Evolutionary conservation across 495 filamentous ascomycete species (phyloP).

Genomic region (Penicillium robsamsonii): DNA sequence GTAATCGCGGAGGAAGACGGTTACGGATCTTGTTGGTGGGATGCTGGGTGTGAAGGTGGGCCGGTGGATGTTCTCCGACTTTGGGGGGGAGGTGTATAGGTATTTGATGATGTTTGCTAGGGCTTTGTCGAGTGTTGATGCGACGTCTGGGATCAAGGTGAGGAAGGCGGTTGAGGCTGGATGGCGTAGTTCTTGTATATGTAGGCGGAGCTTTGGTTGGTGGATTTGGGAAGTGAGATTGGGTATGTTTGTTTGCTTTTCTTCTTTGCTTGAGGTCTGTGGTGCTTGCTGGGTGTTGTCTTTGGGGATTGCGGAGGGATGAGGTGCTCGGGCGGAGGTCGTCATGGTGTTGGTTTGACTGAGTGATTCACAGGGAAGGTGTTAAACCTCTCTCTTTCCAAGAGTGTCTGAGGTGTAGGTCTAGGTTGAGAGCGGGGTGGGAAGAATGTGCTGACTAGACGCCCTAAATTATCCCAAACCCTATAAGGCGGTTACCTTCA

Average conservation of each 20-base stretch:
- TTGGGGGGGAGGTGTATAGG: conserved; percentile 54
- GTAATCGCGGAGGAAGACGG: conserved; percentile 77
- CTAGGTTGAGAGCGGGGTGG: neutral
- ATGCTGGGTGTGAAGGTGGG: conserved; percentile 35
- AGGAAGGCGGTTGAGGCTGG: conserved; percentile 63
- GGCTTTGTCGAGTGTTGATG: conserved; percentile 55
- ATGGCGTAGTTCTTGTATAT: conserved; percentile 67
- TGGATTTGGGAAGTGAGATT: conserved; percentile 18
- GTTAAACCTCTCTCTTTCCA: too few relatives aligned
- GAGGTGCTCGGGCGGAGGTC: conserved; percentile 10
- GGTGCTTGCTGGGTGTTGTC: neutral
- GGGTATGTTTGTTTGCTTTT: neutral
- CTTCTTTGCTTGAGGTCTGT: neutral
- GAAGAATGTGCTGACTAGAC: too few relatives aligned
- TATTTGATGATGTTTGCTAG: conserved; percentile 63
- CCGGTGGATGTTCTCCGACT: conserved; percentile 1
- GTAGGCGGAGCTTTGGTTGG: conserved; percentile 66
- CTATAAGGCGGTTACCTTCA: too few relatives aligned
- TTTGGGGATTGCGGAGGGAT: conserved; percentile 16
- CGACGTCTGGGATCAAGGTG: conserved; percentile 51
- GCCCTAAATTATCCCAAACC: too few relatives aligned
- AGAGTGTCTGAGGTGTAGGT: too few relatives aligned
- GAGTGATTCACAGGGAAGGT: neutral
- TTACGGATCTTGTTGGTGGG: conserved; percentile 72
- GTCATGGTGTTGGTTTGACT: conserved; percentile 11